These are phyloP conservation scores for Pyrus bretschneideri DNA, from an alignment of 306 rosid genomes.

Conservation along the genomic window DNA sequence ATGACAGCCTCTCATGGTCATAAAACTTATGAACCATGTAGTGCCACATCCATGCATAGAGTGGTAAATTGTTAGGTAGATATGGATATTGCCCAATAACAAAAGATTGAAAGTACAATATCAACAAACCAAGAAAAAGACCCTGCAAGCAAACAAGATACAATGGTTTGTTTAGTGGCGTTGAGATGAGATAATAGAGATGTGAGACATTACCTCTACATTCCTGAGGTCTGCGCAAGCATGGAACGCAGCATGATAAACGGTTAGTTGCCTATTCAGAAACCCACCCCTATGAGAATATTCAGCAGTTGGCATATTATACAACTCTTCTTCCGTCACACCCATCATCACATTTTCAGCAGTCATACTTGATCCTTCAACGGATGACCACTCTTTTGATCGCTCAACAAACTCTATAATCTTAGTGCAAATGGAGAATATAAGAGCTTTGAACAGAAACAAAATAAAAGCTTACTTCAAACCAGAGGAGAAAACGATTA, in stretches of 20 bases:
- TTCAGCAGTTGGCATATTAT: constrained; percentile 87
- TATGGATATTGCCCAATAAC: background rate
- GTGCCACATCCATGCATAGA: background rate
- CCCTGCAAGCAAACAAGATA: background rate
- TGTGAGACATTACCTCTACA: constrained; percentile 52
- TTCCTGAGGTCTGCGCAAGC: constrained; percentile 75
- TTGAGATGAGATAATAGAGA: background rate
- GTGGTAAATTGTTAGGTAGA: background rate
- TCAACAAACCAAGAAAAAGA: no score
- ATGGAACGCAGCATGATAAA: constrained; percentile 75
- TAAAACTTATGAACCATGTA: background rate
- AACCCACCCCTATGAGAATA: constrained; percentile 55
- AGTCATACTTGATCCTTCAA: constrained; percentile 51
- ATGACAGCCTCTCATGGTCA: background rate
- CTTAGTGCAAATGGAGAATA: constrained; percentile 39
- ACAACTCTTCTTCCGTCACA: constrained; percentile 78
- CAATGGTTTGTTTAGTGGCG: background rate
- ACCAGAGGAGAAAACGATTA: constrained; percentile 7
- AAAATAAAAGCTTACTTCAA: constrained; percentile 8
- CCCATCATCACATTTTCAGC: constrained; percentile 90
- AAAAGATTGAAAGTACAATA: background rate
- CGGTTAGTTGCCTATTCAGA: constrained; percentile 37
- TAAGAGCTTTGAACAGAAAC: constrained; percentile 13
- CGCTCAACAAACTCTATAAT: constrained; percentile 84
- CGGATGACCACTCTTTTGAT: constrained; percentile 69